These are phyloP conservation scores for Diaporthe destruens DNA, from an alignment of 2,329 filamentous ascomycete genomes.

Conservation along the genomic window DNA sequence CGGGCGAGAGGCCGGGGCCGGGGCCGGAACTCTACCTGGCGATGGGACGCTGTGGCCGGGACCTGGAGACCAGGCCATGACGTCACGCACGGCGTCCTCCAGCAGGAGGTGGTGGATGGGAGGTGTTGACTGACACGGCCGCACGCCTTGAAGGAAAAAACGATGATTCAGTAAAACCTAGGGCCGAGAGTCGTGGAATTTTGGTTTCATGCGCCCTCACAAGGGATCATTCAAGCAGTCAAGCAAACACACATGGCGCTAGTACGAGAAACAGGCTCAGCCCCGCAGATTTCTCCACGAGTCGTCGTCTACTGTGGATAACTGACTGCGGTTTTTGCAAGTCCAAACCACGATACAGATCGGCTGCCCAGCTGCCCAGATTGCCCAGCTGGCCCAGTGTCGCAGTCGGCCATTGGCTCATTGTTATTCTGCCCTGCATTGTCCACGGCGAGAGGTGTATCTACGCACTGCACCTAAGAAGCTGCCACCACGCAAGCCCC, in stretches of 20 bases:
- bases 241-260: conserved; percentile 12
- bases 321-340: background rate
- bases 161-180: conserved; percentile 1
- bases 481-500: background rate
- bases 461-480: no score
- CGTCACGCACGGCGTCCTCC: conserved; percentile 31
- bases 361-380: conserved; percentile 14
- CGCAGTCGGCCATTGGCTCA: conserved; percentile 18
- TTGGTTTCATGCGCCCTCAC: conserved; percentile 10
- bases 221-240: background rate
- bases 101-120: conserved; percentile 2
- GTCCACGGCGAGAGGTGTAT: background rate
- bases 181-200: conserved; percentile 6
- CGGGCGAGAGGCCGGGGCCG: conserved; percentile 8
- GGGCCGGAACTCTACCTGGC: conserved; percentile 13
- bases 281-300: conserved; percentile 26
- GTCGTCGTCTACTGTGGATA: conserved; percentile 22
- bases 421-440: background rate
- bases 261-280: conserved; percentile 27
- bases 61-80: conserved; percentile 36
- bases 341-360: background rate
- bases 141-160: background rate
- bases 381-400: background rate
- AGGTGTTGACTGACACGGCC: background rate
- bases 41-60: conserved; percentile 17